Conservation (phyloP, 768 basidiomycete genomes). For the Lactarius akahatsu region DNA sequence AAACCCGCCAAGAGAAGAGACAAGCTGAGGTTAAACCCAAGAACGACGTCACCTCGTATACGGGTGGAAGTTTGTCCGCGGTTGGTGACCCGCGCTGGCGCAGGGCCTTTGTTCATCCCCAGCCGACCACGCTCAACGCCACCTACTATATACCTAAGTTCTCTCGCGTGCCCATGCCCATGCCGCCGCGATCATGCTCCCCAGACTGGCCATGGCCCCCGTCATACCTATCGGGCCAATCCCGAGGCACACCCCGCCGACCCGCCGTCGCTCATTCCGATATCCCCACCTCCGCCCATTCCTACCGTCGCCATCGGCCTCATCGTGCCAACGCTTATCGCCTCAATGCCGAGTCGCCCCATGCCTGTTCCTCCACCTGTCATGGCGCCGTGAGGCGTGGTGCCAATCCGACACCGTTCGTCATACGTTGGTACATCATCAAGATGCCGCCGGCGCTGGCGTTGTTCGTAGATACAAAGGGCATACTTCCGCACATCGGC, state of each 20-base stretch:
- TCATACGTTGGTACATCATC: constrained; percentile 89
- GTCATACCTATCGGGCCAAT: constrained; percentile 31
- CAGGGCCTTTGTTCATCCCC: constrained; percentile 52
- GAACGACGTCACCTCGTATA: constrained; percentile 57
- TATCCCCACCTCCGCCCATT: constrained; percentile 29
- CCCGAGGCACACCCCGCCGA: constrained; percentile 35
- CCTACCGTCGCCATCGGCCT: constrained; percentile 31
- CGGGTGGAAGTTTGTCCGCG: constrained; percentile 80
- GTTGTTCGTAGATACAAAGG: constrained; percentile 39
- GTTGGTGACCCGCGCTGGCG: constrained; percentile 50
- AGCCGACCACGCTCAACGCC: constrained; percentile 37
- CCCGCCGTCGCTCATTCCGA: constrained; percentile 33
- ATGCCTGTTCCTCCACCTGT: constrained; percentile 42
- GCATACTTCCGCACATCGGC: constrained; percentile 41
- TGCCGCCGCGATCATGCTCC: constrained; percentile 32
- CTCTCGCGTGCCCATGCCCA: constrained; percentile 36
- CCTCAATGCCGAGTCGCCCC: constrained; percentile 33
- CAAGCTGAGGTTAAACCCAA: neutral
- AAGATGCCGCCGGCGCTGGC: constrained; percentile 31
- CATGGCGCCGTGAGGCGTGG: constrained; percentile 35
- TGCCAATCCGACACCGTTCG: constrained; percentile 65
- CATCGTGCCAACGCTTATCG: constrained; percentile 48
- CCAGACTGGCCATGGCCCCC: constrained; percentile 15
- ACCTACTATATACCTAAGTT: constrained; percentile 32
- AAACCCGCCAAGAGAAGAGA: neutral